These are phyloP conservation scores for Ophiostoma quercus DNA, from an alignment of 2,329 filamentous ascomycete genomes.

Conservation along the genomic window DNA sequence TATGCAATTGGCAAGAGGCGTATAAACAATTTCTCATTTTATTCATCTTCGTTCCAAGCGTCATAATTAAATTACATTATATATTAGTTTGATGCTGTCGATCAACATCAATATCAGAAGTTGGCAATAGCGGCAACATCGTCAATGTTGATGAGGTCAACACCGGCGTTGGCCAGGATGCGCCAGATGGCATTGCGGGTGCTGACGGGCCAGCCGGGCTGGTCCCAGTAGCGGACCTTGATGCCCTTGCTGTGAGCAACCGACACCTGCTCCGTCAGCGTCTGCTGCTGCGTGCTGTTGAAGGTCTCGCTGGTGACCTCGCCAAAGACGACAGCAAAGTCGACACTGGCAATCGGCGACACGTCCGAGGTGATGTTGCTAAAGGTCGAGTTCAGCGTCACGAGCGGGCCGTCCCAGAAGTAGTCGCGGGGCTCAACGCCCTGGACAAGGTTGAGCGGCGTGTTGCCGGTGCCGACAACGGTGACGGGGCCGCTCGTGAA, in stretches of 20 bases:
- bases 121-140: constrained; percentile 6
- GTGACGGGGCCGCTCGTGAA: constrained; percentile 10
- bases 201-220: constrained; percentile 14
- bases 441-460: constrained; percentile 11
- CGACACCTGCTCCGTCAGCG: constrained; percentile 8
- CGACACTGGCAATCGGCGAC: constrained; percentile 13
- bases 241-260: constrained; percentile 9
- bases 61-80: background rate
- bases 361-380: constrained; percentile 11
- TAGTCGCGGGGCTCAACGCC: constrained; percentile 13
- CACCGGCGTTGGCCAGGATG: constrained; percentile 7
- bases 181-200: constrained; percentile 9
- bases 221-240: constrained; percentile 14
- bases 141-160: constrained; percentile 9
- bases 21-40: too few species aligned
- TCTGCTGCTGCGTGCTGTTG: background rate
- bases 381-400: constrained; percentile 8
- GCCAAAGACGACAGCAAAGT: constrained; percentile 9
- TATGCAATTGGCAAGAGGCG: too few species aligned
- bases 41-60: background rate
- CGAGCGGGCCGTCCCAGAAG: constrained; percentile 15
- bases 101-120: background rate
- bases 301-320: background rate
- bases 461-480: constrained; percentile 17
- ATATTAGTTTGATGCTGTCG: too few species aligned